These are phyloP conservation scores for Trichoderma sp. DNA, from an alignment of 2,329 filamentous ascomycete species.

Conservation along the genomic window DNA sequence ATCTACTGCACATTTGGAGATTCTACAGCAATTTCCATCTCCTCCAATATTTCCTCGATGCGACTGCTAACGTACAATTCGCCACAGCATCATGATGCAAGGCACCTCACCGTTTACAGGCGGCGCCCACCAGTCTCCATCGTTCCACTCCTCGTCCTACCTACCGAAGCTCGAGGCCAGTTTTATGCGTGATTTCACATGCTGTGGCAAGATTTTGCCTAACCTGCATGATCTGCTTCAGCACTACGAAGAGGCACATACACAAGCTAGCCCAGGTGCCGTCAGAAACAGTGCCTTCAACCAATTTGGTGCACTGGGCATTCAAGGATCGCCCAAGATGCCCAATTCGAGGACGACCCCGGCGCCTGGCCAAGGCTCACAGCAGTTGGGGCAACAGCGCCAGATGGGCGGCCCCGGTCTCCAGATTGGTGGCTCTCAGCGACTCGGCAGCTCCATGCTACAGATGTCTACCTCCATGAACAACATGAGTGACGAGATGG, in stretches of 20 bases:
- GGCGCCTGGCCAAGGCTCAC: constrained; percentile 30
- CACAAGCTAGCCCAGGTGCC: constrained; percentile 56
- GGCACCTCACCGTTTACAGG: constrained; percentile 83
- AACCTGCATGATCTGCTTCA: constrained; percentile 93
- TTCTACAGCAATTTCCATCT: background rate
- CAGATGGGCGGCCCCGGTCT: constrained; percentile 31
- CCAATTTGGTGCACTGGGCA: constrained; percentile 38
- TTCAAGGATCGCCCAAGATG: constrained; percentile 34
- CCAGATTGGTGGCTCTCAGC: constrained; percentile 40
- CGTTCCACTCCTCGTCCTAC: constrained; percentile 94
- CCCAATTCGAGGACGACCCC: constrained; percentile 34
- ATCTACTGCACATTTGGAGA: background rate
- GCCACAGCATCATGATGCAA: constrained; percentile 81
- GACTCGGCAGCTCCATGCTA: constrained; percentile 28
- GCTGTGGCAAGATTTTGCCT: constrained; percentile 84
- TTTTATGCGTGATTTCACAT: constrained; percentile 96
- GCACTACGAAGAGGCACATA: constrained; percentile 95
- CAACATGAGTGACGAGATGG: constrained; percentile 62
- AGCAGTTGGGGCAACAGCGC: constrained; percentile 36
- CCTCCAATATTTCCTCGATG: background rate
- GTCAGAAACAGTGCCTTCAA: constrained; percentile 41
- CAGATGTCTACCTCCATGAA: constrained; percentile 45
- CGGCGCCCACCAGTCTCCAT: constrained; percentile 76
- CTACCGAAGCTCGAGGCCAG: constrained; percentile 94
- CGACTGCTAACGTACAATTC: background rate